Base-by-base conservation (phyloP, 257 asterid genomes). In the Lycium barbarum region DNA sequence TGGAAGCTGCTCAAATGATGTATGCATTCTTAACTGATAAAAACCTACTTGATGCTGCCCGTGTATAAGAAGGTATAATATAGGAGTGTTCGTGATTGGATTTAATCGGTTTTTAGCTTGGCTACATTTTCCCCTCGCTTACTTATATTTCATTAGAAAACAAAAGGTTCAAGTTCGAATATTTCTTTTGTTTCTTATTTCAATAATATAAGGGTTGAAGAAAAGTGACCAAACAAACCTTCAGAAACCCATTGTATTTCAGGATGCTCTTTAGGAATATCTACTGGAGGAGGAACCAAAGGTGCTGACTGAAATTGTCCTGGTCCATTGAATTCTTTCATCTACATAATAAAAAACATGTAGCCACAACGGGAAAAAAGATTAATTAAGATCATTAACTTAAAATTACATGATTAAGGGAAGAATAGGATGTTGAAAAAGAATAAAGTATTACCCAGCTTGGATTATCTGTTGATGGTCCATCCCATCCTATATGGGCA, bases 401-500 rank as follows among this genome's bases (percentile, higher is more conserved):
- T 35, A 13, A 33, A 45, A 58, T n/a, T 11, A 14, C 4, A 5
- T 22, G 7, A n/a, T 40, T 6, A 49, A 11, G 15, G 43, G 14
- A 54, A 18, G 18, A 51, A 58, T 13, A 15, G 38, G 17, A 83
- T 26, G 33, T 26, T 26, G 12, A 47, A n/a, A 8, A 61, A 65
- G n/a, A 70, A 38, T 8, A 80, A 6, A 13, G 5, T 84, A 87
- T 5, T 87, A 90, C 99, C 99, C 98, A 95, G 90, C 93, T 93
- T 17, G 98, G 98, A 82, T 87, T 63, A 45, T 90, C 97, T 55
- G 90, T 90, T 9, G 95, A 87, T 36, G 98, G 93, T 26, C 98
- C 99, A 87, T 95, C 98, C 95, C 96, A 93, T 83, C 99, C 99
- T 9, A 96, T 96, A 78, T 97, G 99, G 85, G 98, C 98, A 70